Evolutionary conservation across 495 filamentous ascomycete genomes (phyloP).

Genomic region (Penicillium diatomitis): DNA sequence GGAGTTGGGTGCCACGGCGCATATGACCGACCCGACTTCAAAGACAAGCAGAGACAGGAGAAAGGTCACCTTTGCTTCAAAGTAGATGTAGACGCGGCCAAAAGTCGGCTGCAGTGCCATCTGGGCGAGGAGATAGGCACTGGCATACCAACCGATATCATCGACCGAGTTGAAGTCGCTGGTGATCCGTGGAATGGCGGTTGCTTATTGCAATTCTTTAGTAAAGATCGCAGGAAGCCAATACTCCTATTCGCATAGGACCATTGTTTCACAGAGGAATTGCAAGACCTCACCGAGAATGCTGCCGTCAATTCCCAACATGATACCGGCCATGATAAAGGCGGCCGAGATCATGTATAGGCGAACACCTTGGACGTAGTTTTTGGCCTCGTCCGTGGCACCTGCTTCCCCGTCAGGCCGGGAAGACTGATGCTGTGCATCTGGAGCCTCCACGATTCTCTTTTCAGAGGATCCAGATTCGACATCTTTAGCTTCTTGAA

Average conservation of each 20-base stretch:
- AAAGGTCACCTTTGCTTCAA: constrained; percentile 9
- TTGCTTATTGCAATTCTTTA: constrained; percentile 17
- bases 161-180: constrained; percentile 42
- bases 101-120: constrained; percentile 49
- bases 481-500: not conserved
- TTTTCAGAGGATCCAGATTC: not conserved
- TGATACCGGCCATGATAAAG: not conserved
- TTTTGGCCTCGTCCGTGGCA: not conserved
- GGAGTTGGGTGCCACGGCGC: constrained; percentile 20
- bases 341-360: not conserved
- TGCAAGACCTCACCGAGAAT: not conserved
- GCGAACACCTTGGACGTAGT: not conserved
- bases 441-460: not conserved
- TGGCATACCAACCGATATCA: constrained; percentile 37
- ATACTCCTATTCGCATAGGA: too few relatives aligned
- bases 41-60: constrained; percentile 13
- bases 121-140: constrained; percentile 44
- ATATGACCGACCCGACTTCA: constrained; percentile 18
- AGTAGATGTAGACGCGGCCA: constrained; percentile 51
- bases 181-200: constrained; percentile 46
- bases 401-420: not conserved
- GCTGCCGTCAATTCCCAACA: not conserved
- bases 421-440: not conserved
- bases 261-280: too few relatives aligned
- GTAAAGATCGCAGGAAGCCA: not conserved